Evolutionary conservation across 495 filamentous ascomycete genomes (phyloP).

Genomic region (Aspergillus avenaceus): DNA sequence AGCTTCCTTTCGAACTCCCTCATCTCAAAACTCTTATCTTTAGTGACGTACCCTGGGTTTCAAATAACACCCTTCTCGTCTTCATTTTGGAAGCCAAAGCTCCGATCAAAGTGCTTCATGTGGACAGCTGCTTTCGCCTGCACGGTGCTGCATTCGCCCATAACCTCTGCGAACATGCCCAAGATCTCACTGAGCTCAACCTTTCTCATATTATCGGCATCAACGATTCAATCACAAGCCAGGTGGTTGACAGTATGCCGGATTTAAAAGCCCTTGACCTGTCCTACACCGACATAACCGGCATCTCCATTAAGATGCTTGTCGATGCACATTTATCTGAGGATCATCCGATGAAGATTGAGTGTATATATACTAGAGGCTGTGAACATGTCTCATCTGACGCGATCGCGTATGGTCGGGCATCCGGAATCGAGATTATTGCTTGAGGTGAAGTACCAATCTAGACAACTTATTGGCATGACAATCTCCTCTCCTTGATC

Average conservation of each 20-base stretch:
- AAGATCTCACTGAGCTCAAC: slow-evolving; percentile 26
- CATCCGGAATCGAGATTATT: slow-evolving; percentile 26
- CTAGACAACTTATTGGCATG: neutral
- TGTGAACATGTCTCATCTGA: slow-evolving; percentile 35
- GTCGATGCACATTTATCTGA: slow-evolving; percentile 18
- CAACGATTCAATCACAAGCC: slow-evolving; percentile 16
- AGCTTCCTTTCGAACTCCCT: slow-evolving; percentile 13
- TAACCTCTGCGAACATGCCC: slow-evolving; percentile 9
- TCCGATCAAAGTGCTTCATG: slow-evolving; percentile 23
- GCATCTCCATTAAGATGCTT: slow-evolving; percentile 26
- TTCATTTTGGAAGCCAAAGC: slow-evolving; percentile 20
- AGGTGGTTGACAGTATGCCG: slow-evolving; percentile 13
- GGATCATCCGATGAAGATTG: slow-evolving; percentile 10
- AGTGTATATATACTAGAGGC: slow-evolving; percentile 22
- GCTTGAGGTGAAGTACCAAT: neutral
- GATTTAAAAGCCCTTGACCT: slow-evolving; percentile 30
- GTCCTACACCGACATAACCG: slow-evolving; percentile 34
- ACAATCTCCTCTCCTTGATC: too few relatives aligned
- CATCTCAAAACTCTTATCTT: slow-evolving; percentile 32
- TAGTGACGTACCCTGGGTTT: slow-evolving; percentile 25
- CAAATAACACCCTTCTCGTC: slow-evolving; percentile 4
- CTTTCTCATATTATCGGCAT: slow-evolving; percentile 20
- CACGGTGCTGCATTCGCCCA: neutral
- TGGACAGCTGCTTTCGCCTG: slow-evolving; percentile 27
- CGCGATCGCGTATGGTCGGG: slow-evolving; percentile 34